Conservation (phyloP, 441 rosid genomes). For the Daphne laureola region DNA sequence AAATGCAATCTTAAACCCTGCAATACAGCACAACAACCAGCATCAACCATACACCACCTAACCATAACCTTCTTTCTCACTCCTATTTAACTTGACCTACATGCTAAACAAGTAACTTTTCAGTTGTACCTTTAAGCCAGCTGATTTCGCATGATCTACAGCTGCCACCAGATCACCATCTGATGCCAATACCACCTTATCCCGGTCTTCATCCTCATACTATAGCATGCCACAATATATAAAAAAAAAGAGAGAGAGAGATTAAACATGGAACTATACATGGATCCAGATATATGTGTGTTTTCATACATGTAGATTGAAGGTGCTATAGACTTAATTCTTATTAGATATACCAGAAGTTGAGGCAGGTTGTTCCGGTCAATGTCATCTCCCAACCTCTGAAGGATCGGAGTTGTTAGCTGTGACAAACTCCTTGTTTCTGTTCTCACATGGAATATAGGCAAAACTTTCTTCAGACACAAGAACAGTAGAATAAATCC, state of each 20-base stretch:
- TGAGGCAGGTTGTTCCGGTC: conserved; percentile 70
- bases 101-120: not conserved
- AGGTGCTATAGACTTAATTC: not conserved
- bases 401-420: conserved; percentile 64
- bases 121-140: conserved; percentile 67
- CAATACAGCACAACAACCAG: conserved; percentile 15
- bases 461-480: not conserved
- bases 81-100: too few species aligned
- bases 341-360: conserved; percentile 44
- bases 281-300: not conserved
- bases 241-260: not conserved
- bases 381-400: conserved; percentile 71
- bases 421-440: conserved; percentile 69
- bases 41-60: not conserved
- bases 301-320: not conserved
- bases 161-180: conserved; percentile 74
- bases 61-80: too few species aligned
- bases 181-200: conserved; percentile 75
- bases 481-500: too few species aligned
- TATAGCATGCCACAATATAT: conserved; percentile 14
- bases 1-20: conserved; percentile 81
- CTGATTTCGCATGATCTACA: conserved; percentile 74
- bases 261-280: conserved; percentile 3
- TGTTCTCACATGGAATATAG: conserved; percentile 19
- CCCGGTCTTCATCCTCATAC: conserved; percentile 93